Evolutionary conservation across 2,329 filamentous ascomycete genomes (phyloP).

Genomic region (Xylaria arbuscula): DNA sequence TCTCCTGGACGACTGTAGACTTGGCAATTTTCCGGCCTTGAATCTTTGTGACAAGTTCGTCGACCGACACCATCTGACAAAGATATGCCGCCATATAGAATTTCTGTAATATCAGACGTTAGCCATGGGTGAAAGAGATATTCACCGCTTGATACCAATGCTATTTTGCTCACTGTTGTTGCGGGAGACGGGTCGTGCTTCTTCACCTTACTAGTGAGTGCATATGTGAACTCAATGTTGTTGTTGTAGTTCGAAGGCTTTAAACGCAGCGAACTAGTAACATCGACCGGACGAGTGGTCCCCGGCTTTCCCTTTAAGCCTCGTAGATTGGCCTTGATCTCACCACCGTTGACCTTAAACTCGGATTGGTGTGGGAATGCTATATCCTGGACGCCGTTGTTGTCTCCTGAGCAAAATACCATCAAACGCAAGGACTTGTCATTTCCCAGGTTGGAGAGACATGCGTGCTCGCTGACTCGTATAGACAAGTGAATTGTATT

Average conservation of each 20-base stretch:
- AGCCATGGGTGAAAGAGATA: conserved; percentile 30
- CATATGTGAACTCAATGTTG: conserved; percentile 87
- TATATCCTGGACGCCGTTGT: conserved; percentile 75
- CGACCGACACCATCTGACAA: conserved; percentile 77
- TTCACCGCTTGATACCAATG: conserved; percentile 39
- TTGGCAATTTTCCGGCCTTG: conserved; percentile 79
- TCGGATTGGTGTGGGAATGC: conserved; percentile 93
- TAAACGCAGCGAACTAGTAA: conserved; percentile 80
- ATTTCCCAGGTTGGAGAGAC: conserved; percentile 65
- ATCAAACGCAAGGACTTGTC: conserved; percentile 78
- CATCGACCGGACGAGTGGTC: conserved; percentile 91
- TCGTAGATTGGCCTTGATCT: conserved; percentile 91
- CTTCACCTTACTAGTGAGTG: conserved; percentile 84
- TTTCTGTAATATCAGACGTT: conserved; percentile 62
- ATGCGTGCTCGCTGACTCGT: conserved; percentile 62
- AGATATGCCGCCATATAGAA: conserved; percentile 79
- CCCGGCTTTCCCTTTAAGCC: conserved; percentile 97
- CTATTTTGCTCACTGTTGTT: conserved; percentile 46
- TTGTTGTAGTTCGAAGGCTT: conserved; percentile 77
- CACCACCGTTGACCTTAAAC: conserved; percentile 86
- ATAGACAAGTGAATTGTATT: conserved; percentile 61
- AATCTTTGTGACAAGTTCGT: conserved; percentile 76
- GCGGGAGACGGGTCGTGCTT: conserved; percentile 43
- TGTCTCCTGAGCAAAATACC: conserved; percentile 82
- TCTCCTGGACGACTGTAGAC: conserved; percentile 82